Conservation (phyloP, 352 stramenopile species). For the Albugo laibachii region DNA sequence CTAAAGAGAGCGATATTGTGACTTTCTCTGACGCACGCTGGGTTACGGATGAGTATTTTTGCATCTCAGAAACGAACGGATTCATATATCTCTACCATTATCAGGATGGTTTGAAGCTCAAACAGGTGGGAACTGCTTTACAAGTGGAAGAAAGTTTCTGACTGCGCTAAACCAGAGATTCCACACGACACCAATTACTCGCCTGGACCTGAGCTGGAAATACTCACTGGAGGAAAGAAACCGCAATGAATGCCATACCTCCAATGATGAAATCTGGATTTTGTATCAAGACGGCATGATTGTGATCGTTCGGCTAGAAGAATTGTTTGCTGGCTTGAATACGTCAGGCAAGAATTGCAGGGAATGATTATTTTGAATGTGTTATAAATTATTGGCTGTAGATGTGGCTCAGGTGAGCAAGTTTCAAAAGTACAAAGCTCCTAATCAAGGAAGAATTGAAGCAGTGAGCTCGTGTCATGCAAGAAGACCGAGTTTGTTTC, state of each 20-base stretch:
- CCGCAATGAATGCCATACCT: not conserved
- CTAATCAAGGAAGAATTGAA: slow-evolving; percentile 46
- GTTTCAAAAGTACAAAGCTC: slow-evolving; percentile 60
- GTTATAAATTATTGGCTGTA: slow-evolving; percentile 2
- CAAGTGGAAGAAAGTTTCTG: too few relatives aligned
- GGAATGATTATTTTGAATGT: not conserved
- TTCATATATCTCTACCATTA: too few relatives aligned
- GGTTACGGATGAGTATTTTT: too few relatives aligned
- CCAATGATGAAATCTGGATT: slow-evolving; percentile 22
- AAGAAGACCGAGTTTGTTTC: slow-evolving; percentile 55
- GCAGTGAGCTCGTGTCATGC: slow-evolving; percentile 35
- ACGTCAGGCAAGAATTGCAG: slow-evolving; percentile 12
- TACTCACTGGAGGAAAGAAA: slow-evolving; percentile 12
- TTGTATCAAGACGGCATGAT: slow-evolving; percentile 56
- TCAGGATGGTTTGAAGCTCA: too few relatives aligned
- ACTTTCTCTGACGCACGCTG: too few relatives aligned
- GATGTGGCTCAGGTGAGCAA: slow-evolving; percentile 46
- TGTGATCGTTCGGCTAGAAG: slow-evolving; percentile 50
- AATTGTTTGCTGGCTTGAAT: slow-evolving; percentile 28
- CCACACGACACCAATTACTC: slow-evolving; percentile 19
- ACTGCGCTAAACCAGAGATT: slow-evolving; percentile 14
- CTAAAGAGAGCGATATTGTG: too few relatives aligned
- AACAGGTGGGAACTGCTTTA: too few relatives aligned
- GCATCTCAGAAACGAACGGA: too few relatives aligned
- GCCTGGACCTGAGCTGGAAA: slow-evolving; percentile 28